Evolutionary conservation across 768 basidiomycete genomes (phyloP).

Genomic region (Chlorophyllum brunneum): DNA sequence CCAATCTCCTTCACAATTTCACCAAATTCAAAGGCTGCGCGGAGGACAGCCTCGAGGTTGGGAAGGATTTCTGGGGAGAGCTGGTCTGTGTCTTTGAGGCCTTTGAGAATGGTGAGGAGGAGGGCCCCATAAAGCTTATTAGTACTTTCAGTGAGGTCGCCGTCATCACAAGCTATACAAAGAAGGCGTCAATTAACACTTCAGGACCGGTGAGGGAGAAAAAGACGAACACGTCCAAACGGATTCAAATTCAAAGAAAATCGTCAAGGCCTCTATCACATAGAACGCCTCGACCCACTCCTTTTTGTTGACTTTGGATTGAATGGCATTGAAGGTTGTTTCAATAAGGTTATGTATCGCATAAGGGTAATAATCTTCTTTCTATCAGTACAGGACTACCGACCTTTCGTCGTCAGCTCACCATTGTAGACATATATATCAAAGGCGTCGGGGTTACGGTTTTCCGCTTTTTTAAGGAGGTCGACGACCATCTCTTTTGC

Average conservation of each 20-base stretch:
- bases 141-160: constrained; percentile 25
- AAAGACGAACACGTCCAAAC: constrained; percentile 28
- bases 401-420: constrained; percentile 9
- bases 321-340: constrained; percentile 22
- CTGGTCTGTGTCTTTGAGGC: constrained; percentile 24
- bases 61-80: constrained; percentile 28
- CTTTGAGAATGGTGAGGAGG: constrained; percentile 29
- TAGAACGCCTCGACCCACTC: constrained; percentile 29
- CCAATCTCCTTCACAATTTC: constrained; percentile 19
- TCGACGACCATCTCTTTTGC: constrained; percentile 24
- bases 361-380: constrained; percentile 29
- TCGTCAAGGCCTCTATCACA: constrained; percentile 29
- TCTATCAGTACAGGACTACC: not conserved
- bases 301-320: constrained; percentile 29
- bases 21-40: constrained; percentile 23
- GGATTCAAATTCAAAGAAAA: constrained; percentile 27
- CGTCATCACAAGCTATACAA: constrained; percentile 29
- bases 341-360: constrained; percentile 34
- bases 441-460: constrained; percentile 29
- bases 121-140: constrained; percentile 31
- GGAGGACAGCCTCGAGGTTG: constrained; percentile 29
- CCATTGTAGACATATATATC: constrained; percentile 34
- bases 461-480: constrained; percentile 25
- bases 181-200: not conserved
- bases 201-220: not conserved